Base-by-base conservation (phyloP, 2,329 filamentous ascomycete genomes). In the Cladophialophora psammophila region DNA sequence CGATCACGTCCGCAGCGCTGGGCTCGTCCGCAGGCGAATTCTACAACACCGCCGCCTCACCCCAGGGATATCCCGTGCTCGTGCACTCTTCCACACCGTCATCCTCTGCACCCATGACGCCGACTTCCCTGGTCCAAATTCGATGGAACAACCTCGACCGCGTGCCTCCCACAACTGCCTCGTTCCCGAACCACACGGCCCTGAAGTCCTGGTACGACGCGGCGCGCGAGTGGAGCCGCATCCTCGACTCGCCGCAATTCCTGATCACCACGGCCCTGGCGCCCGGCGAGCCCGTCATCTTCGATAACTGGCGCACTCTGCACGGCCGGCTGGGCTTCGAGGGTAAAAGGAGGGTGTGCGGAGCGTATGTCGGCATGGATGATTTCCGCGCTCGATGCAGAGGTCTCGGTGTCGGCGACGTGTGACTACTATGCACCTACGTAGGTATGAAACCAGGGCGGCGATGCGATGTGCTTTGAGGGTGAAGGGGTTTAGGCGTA, bases 111-210 rank as follows among this genome's bases (percentile, higher is more conserved):
- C 53, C 63, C 3, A 69, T 69, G 8, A 63, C 65, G 2, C 76
- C 80, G 0, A 73, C 77, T 1, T 80, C 78, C 1, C 75, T 91
- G 50, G 80, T 84, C 35, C 90, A 93, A 64, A 84, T 98, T 6
- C 86, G 94, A 62, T 99, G 95, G 95, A 99, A 99, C 78, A 94
- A 94, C 70, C 91, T 93, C 69, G 95, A 98, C 77, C 85, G 95
- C 48, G 92, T 91, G 1, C 85, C 89, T 2, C 66, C 66, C 84
- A 92, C 67, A 86, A 87, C 13, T 71, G 65, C 68, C 9, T 64
- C 82, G 50, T 86, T 88, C 74, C 78, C 77, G 5, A 75, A 77
- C 3, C 73, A 84, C 18, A 78, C 81, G 26, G 75, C 67, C 40
- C 26, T 72, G 54, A 72, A 72, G 60, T 52, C 79, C 42, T 98